These are phyloP conservation scores for Yamadazyma laniorum DNA, from an alignment of 805 yeast species.

Conservation along the genomic window DNA sequence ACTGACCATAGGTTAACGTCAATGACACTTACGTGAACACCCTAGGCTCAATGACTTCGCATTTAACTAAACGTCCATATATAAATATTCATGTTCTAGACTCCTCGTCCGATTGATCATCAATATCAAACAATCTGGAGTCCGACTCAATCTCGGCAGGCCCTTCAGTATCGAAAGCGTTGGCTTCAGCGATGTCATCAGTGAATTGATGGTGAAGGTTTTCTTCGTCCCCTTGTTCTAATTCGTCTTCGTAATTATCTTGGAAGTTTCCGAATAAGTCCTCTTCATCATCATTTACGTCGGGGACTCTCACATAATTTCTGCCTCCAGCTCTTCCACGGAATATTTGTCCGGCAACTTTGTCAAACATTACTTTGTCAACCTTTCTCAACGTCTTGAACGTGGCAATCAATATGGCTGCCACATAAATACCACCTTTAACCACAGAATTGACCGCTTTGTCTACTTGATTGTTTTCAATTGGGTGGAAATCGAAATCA, in stretches of 20 bases:
- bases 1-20: too few species aligned
- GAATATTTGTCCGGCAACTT: conserved; percentile 26
- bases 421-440: conserved; percentile 50
- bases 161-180: conserved; percentile 17
- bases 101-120: conserved; percentile 8
- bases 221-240: conserved; percentile 27
- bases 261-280: conserved; percentile 41
- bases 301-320: conserved; percentile 43
- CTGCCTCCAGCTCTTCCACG: conserved; percentile 40
- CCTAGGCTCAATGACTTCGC: too few species aligned
- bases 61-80: too few species aligned
- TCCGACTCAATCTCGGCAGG: conserved; percentile 10
- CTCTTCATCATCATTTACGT: conserved; percentile 36
- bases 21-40: too few species aligned
- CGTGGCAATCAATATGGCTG: conserved; percentile 39
- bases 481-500: conserved; percentile 44
- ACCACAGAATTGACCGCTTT: conserved; percentile 58
- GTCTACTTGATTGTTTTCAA: conserved; percentile 64
- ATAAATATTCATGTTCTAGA: too few species aligned
- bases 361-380: conserved; percentile 34
- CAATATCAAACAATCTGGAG: conserved; percentile 15
- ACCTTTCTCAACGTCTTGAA: conserved; percentile 33
- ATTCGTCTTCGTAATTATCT: conserved; percentile 40
- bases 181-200: conserved; percentile 16
- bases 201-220: conserved; percentile 16